Evolutionary conservation across 768 basidiomycete genomes (phyloP).

Genomic region (Daedaleopsis sinensis): DNA sequence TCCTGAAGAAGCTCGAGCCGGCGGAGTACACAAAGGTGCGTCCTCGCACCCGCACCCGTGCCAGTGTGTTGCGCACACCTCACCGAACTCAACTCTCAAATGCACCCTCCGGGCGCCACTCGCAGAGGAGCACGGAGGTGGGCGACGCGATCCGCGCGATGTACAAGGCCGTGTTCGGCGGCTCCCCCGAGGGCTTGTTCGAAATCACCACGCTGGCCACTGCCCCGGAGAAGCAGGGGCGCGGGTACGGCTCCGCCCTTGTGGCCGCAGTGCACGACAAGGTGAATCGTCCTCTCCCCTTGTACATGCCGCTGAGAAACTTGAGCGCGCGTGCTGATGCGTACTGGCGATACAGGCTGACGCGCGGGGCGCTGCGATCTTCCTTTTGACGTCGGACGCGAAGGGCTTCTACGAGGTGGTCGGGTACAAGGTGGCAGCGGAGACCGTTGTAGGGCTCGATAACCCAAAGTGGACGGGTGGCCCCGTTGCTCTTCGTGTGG

Average conservation of each 20-base stretch:
- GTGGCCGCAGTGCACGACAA: background rate
- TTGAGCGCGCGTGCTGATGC: background rate
- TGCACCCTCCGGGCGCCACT: background rate
- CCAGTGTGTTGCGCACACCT: too few relatives aligned
- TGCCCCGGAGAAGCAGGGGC: conserved; percentile 5
- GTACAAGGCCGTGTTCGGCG: background rate
- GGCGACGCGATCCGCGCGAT: background rate
- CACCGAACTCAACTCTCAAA: background rate
- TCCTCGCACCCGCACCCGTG: background rate
- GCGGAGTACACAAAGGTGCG: background rate
- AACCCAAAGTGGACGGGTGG: conserved; percentile 20
- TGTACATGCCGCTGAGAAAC: too few relatives aligned
- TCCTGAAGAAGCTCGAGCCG: background rate
- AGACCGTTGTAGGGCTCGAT: conserved; percentile 12
- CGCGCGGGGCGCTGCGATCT: conserved; percentile 13
- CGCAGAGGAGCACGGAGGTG: background rate
- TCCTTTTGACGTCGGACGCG: conserved; percentile 15
- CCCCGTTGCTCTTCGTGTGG: too few relatives aligned
- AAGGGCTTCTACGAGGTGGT: conserved; percentile 19
- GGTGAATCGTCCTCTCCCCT: background rate
- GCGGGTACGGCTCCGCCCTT: conserved; percentile 4
- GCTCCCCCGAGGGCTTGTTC: background rate
- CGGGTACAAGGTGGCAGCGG: conserved; percentile 17
- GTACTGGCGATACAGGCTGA: conserved; percentile 16
- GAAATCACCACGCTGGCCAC: background rate